A percentile compares a stretch with the other conserved stretches of the same genome.
Evolutionary conservation across 1,284 basidiomycete genomes (phyloP).

Genomic region (Cryptococcus amylolentus): DNA sequence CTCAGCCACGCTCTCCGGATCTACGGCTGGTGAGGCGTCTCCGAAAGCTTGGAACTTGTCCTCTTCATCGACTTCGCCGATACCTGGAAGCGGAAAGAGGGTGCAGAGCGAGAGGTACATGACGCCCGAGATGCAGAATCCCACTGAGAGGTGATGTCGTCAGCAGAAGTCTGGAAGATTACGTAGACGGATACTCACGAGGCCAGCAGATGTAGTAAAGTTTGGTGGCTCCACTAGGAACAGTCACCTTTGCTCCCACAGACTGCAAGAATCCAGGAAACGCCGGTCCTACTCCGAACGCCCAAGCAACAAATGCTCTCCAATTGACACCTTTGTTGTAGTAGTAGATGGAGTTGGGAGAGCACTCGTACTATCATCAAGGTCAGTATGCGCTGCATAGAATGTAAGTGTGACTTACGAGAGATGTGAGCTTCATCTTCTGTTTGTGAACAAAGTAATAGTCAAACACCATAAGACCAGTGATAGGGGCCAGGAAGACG

Average conservation of each 20-base stretch:
- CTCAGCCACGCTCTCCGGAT: too few species aligned
- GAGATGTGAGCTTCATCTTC: slow-evolving; percentile 39
- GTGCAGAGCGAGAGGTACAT: slow-evolving; percentile 38
- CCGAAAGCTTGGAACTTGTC: slow-evolving; percentile 40
- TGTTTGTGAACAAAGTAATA: slow-evolving; percentile 48
- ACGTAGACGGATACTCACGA: slow-evolving; percentile 3
- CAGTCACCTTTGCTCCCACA: slow-evolving; percentile 26
- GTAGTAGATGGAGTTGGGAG: slow-evolving; percentile 25
- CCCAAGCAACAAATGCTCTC: slow-evolving; percentile 45
- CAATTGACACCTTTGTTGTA: slow-evolving; percentile 47
- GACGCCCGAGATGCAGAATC: slow-evolving; percentile 36
- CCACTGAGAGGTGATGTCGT: slow-evolving; percentile 15
- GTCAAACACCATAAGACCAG: slow-evolving; percentile 49
- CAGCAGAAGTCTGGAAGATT: background rate
- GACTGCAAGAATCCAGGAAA: slow-evolving; percentile 46
- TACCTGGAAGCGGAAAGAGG: slow-evolving; percentile 24
- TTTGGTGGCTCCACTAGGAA: slow-evolving; percentile 29
- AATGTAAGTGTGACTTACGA: slow-evolving; percentile 17
- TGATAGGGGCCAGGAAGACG: slow-evolving; percentile 47
- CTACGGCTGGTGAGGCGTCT: background rate
- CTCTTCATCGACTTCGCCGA: slow-evolving; percentile 36
- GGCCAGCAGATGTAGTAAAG: slow-evolving; percentile 47
- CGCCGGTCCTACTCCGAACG: slow-evolving; percentile 42
- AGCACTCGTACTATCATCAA: slow-evolving; percentile 19
- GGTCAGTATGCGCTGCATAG: background rate